Conservation (phyloP, 164 flowering plant species). For the Malania oleifera region DNA sequence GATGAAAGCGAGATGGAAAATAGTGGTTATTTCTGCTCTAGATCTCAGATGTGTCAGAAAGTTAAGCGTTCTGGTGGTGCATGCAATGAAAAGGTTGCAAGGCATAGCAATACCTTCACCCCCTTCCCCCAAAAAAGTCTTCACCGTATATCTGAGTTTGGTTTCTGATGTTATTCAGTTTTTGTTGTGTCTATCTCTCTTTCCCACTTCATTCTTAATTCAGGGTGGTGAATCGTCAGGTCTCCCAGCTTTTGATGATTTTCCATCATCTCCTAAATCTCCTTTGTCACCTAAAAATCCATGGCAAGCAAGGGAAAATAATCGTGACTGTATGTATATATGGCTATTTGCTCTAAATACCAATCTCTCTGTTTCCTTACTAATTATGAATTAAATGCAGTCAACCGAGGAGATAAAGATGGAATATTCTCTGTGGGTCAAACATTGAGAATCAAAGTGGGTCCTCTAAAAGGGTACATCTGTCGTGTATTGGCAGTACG, state of each 20-base stretch:
- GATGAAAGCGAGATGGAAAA: constrained; percentile 63
- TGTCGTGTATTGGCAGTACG: constrained; percentile 82
- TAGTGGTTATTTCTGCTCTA: constrained; percentile 69
- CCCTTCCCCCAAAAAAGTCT: no score
- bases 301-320: constrained; percentile 38
- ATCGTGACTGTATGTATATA: constrained; percentile 49
- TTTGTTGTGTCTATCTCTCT: constrained; percentile 1
- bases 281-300: constrained; percentile 52
- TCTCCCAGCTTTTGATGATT: constrained; percentile 47
- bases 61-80: constrained; percentile 32
- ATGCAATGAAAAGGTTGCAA: constrained; percentile 31
- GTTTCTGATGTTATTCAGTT: neutral
- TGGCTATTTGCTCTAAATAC: neutral
- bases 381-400: constrained; percentile 34
- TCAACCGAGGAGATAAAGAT: constrained; percentile 45
- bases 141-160: no score
- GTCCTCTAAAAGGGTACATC: constrained; percentile 85
- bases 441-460: constrained; percentile 75
- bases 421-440: constrained; percentile 77
- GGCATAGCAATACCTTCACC: neutral
- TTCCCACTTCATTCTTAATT: neutral
- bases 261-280: constrained; percentile 50
- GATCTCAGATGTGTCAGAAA: constrained; percentile 67
- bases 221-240: constrained; percentile 54
- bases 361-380: neutral